Evolutionary conservation across 2,329 filamentous ascomycete species (phyloP), one percentile per base, ranked within the genome.

Genomic region (Fusarium marasasianum): DNA sequence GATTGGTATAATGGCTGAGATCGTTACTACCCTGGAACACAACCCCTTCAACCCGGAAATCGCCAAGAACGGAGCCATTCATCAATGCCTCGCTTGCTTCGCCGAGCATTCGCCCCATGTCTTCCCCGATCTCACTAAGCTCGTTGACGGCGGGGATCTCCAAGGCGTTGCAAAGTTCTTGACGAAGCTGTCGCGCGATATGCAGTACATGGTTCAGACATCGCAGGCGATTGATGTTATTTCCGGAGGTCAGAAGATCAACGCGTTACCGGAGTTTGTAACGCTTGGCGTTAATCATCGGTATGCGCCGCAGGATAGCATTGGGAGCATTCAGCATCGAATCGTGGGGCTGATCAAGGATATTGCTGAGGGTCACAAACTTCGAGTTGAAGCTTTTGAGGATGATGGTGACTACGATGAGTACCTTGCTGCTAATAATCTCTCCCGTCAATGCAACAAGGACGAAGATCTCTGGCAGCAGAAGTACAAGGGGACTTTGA

Each of bases 1-100:
- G 20, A 92, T 93, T 64, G 91, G 91, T 8, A 90, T 93, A 69
- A 85, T 92, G 70, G 85, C 89, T 17, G 90, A 93, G 75, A 86
- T 93, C 48, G 86, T 93, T 66, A 85, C 86, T n/a, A 79, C 85
- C 26, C 87, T 94, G 12, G 91, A 93, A 78, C 80, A 83, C 2
- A 82, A 88, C 53, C 84, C 88, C 1, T 92, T 89, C 79, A 80
- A 83, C 5, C 86, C 89, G 0, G 5, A 65, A 5, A 68, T 83
- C 20, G 82, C 84, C 15, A 80, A 85, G 9, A 80, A 85, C 18
- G 88, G 89, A 56, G 89, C 90, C 0, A 85, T 89, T 26, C 84
- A 90, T 66, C 81, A 85, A 41, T 83, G 87, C 63, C 81, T 92
- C 12, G 82, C 87, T 66, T 91, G 90, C 74, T 86, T 89, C 50